phyloP scores from a whole-genome alignment of 768 basidiomycete genomes.

The Tricholoma saponaceum region DNA sequence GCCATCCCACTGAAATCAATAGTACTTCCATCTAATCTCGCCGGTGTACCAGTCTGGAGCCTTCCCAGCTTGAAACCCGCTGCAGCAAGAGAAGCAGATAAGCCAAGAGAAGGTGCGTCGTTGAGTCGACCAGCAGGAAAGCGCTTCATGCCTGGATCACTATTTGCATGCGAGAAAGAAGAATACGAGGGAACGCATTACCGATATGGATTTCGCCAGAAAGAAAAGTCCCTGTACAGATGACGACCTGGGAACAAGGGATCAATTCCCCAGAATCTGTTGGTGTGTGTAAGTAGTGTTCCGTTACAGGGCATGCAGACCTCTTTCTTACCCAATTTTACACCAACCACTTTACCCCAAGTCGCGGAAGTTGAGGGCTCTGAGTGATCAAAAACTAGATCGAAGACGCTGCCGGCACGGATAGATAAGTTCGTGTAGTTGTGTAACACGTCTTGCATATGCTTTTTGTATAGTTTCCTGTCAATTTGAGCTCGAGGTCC shows the following conservation, averaged over 20 bases:
- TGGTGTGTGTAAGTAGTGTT: neutral
- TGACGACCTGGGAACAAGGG: constrained; percentile 74
- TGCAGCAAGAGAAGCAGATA: constrained; percentile 68
- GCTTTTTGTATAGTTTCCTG: constrained; percentile 72
- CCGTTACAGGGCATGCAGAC: neutral
- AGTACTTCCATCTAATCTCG: constrained; percentile 64
- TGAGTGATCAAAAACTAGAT: constrained; percentile 62
- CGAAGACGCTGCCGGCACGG: constrained; percentile 71
- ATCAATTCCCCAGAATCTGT: constrained; percentile 74
- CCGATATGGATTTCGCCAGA: constrained; percentile 92
- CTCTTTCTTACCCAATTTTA: constrained; percentile 52
- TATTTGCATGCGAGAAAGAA: neutral
- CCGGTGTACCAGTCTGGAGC: constrained; percentile 84
- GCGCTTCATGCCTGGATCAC: constrained; percentile 54
- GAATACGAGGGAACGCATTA: constrained; percentile 15
- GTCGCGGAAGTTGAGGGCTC: constrained; percentile 25
- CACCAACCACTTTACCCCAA: constrained; percentile 60
- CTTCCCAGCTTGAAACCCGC: constrained; percentile 84
- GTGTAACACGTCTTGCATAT: constrained; percentile 71
- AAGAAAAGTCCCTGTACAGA: constrained; percentile 90
- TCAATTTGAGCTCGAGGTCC: constrained; percentile 90
- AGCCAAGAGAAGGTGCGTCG: constrained; percentile 66
- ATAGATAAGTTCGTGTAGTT: constrained; percentile 69
- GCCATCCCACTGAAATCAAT: constrained; percentile 65
- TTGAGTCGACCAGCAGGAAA: constrained; percentile 77